phyloP scores from a whole-genome alignment of 805 yeast species.

The Wickerhamiella australiensis region DNA sequence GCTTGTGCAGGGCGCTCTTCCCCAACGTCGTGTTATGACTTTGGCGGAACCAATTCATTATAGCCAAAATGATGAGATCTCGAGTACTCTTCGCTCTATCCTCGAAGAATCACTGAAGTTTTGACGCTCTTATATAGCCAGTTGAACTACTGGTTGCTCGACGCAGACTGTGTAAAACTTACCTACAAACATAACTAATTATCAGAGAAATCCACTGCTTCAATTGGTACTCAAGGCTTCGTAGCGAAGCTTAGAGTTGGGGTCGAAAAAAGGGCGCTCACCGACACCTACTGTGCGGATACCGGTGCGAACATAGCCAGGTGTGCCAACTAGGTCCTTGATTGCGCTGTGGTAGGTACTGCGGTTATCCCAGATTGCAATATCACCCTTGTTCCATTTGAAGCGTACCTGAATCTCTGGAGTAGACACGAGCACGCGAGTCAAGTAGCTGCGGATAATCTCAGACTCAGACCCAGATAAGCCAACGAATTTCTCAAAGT shows the following conservation, averaged over 20 bases:
- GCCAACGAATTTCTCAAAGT: conserved; percentile 29
- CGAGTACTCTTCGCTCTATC: conserved; percentile 10
- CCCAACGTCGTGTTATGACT: conserved; percentile 31
- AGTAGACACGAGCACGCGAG: conserved; percentile 37
- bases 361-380: conserved; percentile 53
- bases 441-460: conserved; percentile 37
- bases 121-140: not conserved
- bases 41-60: conserved; percentile 21
- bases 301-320: conserved; percentile 22
- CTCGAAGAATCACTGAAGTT: conserved; percentile 13
- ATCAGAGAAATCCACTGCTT: no score
- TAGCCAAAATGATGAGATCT: conserved; percentile 11
- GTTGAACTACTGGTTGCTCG: no score
- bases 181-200: no score
- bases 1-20: conserved; percentile 32
- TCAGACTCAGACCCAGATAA: conserved; percentile 38
- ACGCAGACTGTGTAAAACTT: no score
- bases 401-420: conserved; percentile 43
- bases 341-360: conserved; percentile 42
- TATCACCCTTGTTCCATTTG: conserved; percentile 41
- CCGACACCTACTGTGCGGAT: conserved; percentile 24
- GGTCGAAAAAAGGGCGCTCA: conserved; percentile 26
- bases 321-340: conserved; percentile 29
- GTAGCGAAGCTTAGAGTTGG: conserved; percentile 12
- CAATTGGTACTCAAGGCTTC: not conserved